Evolutionary conservation across 148 eudicot genomes (phyloP), one percentile per base, ranked within the genome.

Genomic region (Rhododendron ferrugineum): DNA sequence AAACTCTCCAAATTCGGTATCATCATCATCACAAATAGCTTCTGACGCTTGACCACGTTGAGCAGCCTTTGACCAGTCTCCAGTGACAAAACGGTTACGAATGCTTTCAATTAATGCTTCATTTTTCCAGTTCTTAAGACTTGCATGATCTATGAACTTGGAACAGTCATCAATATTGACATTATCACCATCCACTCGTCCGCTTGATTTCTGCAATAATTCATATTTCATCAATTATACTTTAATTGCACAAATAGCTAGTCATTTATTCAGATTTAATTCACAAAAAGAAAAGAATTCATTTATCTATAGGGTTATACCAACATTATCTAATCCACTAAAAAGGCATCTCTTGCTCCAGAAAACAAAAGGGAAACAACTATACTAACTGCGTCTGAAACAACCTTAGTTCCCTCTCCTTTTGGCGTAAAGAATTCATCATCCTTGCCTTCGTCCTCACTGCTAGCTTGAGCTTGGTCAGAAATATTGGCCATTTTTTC

Each of bases 371-470:
- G 6, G 66, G 78, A 81, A 85, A 34, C 74, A 10, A 22, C 60
- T 20, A 68, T 13, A 79, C 26, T 26, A 44, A 83, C 74, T 54
- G 64, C 2, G 26, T 76, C 46, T 22, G 52, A 26, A n/a, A 86
- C 91, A 92, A 97, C 99, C 99, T 97, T 94, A n/a, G 87, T 85
- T 82, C 91, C 92, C 85, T 93, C 96, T 80, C 98, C 98, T 91
- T 95, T 97, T 7, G 95, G 96, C 89, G 58, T 92, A 85, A 97
- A 95, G 88, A 97, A 95, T 23, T 93, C 97, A 68, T 90, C 97
- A 86, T 92, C 96, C 40, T 90, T 93, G 81, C 94, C 95, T 74
- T 93, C 94, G 66, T 91, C 94, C 50, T 90, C 96, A 89, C 87
- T 88, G 66, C 83, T 82, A 74, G 36, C 89, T 73, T 82, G 87